Base-by-base conservation (phyloP, 495 filamentous ascomycete genomes). In the Chaetomidium leptoderma region DNA sequence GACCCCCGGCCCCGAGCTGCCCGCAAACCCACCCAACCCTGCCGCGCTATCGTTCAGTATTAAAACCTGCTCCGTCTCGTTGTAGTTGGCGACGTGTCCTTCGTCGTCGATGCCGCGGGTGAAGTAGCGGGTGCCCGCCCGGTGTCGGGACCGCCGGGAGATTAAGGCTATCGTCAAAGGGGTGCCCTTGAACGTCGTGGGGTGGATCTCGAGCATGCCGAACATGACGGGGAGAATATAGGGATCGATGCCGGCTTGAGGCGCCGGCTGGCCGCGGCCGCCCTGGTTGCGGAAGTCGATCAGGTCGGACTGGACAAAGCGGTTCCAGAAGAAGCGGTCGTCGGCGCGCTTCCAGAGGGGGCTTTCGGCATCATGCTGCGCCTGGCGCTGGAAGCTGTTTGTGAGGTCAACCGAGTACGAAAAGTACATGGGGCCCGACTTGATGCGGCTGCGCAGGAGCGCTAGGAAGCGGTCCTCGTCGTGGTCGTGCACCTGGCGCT, bases 271-370 rank as follows among this genome's bases (percentile, higher is more conserved):
- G 32, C 77, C 76, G 26, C 77, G 64, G 37, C 66, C 76, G 21
- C 80, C 76, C 0, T 66, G 65, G 33, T 70, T 77, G 43, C 90
- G 84, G 66, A 95, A 89, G 70, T 95, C 82, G 59, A 98, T 97
- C 45, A 98, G 72, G 61, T 97, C 92, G 3, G 87, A 86, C 70
- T 92, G 89, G 46, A 97, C 76, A 66, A 96, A 95, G 51, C 85
- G 84, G 70, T 98, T 98, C 92, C 92, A 98, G 78, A 96, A 98
- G 77, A 98, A 97, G 51, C 93, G 86, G 64, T 98, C 92, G 72
- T 98, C 93, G 52, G 95, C 89, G 57, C 91, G 77, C 72, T 88
- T 84, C 93, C 93, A 98, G 53, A 97, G 76, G 11, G 93, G 92
- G 50, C 78, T 75, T 32, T 78, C 77, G 21, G 74, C 63, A 61